Evolutionary conservation across 495 filamentous ascomycete genomes (phyloP).

Genomic region (Oidiodendron maius): DNA sequence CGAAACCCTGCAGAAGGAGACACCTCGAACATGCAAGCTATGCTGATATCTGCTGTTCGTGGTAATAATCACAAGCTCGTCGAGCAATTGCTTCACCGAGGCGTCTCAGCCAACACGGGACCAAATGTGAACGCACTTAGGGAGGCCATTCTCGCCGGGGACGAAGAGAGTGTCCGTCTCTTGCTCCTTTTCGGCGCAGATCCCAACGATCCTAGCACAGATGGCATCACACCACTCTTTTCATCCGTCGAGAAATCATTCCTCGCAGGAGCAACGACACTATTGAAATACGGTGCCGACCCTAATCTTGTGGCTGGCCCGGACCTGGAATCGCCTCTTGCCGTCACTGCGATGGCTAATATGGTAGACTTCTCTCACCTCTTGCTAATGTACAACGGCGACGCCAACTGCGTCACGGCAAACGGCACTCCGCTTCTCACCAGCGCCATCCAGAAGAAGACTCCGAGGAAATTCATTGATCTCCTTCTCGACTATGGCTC

Average conservation of each 20-base stretch:
- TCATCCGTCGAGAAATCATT: conserved; percentile 37
- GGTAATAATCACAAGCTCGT: conserved; percentile 37
- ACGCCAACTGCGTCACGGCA: conserved; percentile 32
- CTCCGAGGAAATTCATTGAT: conserved; percentile 34
- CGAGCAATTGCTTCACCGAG: conserved; percentile 46
- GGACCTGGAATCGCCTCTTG: conserved; percentile 35
- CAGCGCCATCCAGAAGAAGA: conserved; percentile 38
- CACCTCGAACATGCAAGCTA: conserved; percentile 25
- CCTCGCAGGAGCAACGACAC: conserved; percentile 34
- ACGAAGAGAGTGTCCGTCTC: conserved; percentile 39
- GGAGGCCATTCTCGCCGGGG: conserved; percentile 36
- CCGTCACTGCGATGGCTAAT: conserved; percentile 27
- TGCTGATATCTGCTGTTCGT: conserved; percentile 31
- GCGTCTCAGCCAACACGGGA: conserved; percentile 38
- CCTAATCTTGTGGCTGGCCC: conserved; percentile 35
- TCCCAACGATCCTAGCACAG: conserved; percentile 34
- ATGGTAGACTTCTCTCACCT: conserved; percentile 37
- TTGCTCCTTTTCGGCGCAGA: conserved; percentile 43
- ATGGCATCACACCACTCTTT: conserved; percentile 36
- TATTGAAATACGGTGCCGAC: conserved; percentile 47
- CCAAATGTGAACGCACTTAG: conserved; percentile 32
- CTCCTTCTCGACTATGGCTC: conserved; percentile 41
- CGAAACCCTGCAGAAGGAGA: conserved; percentile 14
- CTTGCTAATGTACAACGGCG: conserved; percentile 42
- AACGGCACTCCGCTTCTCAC: conserved; percentile 43